These are phyloP conservation scores for Gossypium turneri DNA, from an alignment of 345 rosid species.

Conservation along the genomic window DNA sequence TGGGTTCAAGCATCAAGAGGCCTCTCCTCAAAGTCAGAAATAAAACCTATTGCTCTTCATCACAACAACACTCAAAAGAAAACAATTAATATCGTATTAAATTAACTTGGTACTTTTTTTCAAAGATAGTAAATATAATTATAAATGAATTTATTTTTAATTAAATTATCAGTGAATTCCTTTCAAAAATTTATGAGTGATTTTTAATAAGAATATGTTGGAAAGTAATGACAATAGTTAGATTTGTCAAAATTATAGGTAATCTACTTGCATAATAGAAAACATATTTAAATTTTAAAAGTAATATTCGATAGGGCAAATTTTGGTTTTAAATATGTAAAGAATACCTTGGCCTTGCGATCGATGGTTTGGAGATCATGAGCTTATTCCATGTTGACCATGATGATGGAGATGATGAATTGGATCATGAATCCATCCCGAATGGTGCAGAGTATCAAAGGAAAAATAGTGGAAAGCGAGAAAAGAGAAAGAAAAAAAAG, in stretches of 20 bases:
- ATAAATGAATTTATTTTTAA: too few species aligned
- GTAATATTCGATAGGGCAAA: not conserved
- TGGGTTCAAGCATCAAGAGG: too few species aligned
- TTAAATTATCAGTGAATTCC: too few species aligned
- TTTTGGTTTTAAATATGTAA: not conserved
- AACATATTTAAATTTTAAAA: not conserved
- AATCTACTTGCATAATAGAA: not conserved
- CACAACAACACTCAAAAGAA: too few species aligned
- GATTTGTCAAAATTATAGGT: not conserved
- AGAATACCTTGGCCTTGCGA: constrained; percentile 6
- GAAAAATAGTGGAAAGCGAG: not conserved
- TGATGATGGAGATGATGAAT: not conserved
- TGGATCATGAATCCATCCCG: not conserved
- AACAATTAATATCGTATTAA: too few species aligned
- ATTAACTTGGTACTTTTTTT: too few species aligned
- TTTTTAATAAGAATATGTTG: too few species aligned
- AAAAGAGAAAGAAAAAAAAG: not conserved
- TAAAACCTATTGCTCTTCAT: too few species aligned
- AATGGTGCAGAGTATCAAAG: not conserved
- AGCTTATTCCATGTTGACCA: not conserved
- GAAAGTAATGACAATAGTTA: not conserved
- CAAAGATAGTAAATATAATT: too few species aligned
- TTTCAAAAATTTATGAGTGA: too few species aligned
- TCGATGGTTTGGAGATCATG: not conserved
- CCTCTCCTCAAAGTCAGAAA: too few species aligned